phyloP scores from a whole-genome alignment of 2,329 filamentous ascomycete genomes.

The Sporothrix mexicana region DNA sequence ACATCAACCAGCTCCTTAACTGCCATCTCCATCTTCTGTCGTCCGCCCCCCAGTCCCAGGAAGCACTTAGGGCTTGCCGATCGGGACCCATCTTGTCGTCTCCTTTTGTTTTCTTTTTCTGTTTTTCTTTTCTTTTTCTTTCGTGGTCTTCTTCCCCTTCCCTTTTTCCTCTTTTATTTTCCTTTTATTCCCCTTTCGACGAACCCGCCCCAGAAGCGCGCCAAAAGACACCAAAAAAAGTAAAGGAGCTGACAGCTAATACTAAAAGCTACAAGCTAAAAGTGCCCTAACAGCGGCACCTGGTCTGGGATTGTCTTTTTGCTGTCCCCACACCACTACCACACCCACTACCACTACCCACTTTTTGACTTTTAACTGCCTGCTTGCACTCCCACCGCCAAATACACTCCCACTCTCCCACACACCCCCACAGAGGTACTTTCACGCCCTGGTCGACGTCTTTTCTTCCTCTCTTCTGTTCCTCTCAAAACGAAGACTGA shows the following conservation, averaged over 20 bases:
- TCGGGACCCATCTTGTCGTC: background rate
- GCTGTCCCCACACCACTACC: background rate
- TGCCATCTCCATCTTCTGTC: background rate
- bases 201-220: slow-evolving; percentile 18
- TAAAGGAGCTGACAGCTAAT: slow-evolving; percentile 21
- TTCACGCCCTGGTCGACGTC: no score
- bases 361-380: background rate
- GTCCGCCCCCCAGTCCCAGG: slow-evolving; percentile 12
- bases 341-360: slow-evolving; percentile 3
- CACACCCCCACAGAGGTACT: background rate
- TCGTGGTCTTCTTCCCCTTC: background rate
- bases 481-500: background rate
- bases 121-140: background rate
- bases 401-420: background rate
- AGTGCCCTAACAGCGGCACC: background rate
- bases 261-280: background rate
- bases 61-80: slow-evolving; percentile 20
- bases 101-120: background rate
- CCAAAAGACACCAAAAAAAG: slow-evolving; percentile 26
- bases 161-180: background rate
- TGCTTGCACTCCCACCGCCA: background rate
- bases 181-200: slow-evolving; percentile 23
- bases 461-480: background rate
- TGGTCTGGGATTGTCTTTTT: no score
- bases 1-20: background rate